phyloP scores from a whole-genome alignment of 352 stramenopile species.

The Globisporangium irregulare region DNA sequence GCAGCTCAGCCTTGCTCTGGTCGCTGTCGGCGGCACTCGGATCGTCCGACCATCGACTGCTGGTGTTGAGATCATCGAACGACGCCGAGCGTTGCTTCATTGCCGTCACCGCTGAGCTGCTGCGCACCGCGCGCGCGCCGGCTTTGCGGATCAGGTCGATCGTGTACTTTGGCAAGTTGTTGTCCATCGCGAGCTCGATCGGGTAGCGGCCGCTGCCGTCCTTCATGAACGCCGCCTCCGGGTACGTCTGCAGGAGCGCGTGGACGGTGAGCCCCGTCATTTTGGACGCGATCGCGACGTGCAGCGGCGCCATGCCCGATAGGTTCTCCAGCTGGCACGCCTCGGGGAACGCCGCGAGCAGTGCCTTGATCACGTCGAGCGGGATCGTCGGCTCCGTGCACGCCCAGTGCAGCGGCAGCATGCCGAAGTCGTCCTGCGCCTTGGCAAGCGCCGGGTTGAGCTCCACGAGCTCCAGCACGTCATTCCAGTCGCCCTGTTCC shows the following conservation, averaged over 20 bases:
- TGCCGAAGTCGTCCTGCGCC: conserved; percentile 76
- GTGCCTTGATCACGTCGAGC: conserved; percentile 40
- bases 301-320: conserved; percentile 74
- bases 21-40: conserved; percentile 15
- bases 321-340: conserved; percentile 68
- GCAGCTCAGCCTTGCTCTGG: conserved; percentile 27
- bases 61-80: conserved; percentile 27
- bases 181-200: conserved; percentile 59
- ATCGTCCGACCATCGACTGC: conserved; percentile 3
- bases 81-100: conserved; percentile 37
- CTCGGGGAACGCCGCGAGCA: conserved; percentile 51
- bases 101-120: conserved; percentile 12
- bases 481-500: conserved; percentile 67
- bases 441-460: conserved; percentile 40
- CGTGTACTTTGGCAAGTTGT: conserved; percentile 62
- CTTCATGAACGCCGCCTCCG: conserved; percentile 41
- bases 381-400: conserved; percentile 59
- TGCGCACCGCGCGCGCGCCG: conserved; percentile 34
- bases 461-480: conserved; percentile 44
- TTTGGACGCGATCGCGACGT: conserved; percentile 77
- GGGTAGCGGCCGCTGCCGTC: conserved; percentile 54
- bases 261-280: conserved; percentile 58
- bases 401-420: conserved; percentile 83
- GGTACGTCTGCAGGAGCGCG: conserved; percentile 34
- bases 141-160: conserved; percentile 71